Base-by-base conservation (phyloP, 2,329 filamentous ascomycete genomes). In the Fusarium pilosicola region DNA sequence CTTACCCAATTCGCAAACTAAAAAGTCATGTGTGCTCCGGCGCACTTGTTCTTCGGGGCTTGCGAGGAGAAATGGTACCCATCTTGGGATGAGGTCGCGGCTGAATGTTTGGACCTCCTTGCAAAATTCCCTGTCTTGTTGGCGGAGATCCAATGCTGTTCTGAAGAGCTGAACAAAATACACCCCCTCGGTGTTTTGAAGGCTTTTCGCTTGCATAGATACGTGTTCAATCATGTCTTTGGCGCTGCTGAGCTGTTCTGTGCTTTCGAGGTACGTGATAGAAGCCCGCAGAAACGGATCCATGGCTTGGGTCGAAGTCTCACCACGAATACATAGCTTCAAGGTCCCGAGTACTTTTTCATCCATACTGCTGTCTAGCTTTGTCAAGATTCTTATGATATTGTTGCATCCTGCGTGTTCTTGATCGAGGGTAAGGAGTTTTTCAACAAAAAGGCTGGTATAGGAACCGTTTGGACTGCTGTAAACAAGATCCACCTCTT, bases 371-470 rank as follows among this genome's bases (percentile, higher is more conserved):
- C 83, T 80, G 62, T 88, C 86, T 26, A 87, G 82, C n/a, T 83
- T 81, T 46, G 93, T 81, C 41, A 94, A 84, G 7, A 86, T 83
- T 42, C 81, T 81, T 55, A 95, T 79, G 59, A 95, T 92, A 18
- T 81, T 83, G 56, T 87, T 84, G 4, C 88, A 89, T 6, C 84
- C 84, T 4, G 78, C 71, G 0, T 81, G 80, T 61, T 90, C 90
- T 76, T 91, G 88, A 70, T 91, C 87, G 55, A 92, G 85, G 26
- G 85, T 84, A 34, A 95, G 84, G 32, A 95, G 84, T 78, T 92
- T 94, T 77, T 91, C 89, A 30, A 92, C 79, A 59, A 93, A 89
- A n/a, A 90, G 82, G 70, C 88, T 89, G 34, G 61, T 45, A 15
- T 45, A 30, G 26, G 73, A 62, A 7, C 77, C 66, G 41, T 80